Conservation (phyloP, 2,329 filamentous ascomycete species). For the Emmonsiellopsis sp. region DNA sequence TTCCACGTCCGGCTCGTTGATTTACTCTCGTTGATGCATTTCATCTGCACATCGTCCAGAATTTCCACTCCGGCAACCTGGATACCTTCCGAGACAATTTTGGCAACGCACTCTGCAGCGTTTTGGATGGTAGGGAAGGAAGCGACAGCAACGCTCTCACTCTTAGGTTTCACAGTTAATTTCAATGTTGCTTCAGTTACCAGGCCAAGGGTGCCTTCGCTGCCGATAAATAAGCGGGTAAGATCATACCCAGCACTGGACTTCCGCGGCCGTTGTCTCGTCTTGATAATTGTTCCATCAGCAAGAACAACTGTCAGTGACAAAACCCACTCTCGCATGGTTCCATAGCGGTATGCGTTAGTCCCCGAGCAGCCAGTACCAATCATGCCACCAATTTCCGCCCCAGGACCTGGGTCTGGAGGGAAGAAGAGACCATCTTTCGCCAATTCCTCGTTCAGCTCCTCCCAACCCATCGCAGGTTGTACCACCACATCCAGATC, state of each 20-base stretch:
- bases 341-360: conserved; percentile 86
- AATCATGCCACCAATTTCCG: conserved; percentile 72
- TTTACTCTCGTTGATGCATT: conserved; percentile 50
- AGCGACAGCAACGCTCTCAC: conserved; percentile 70
- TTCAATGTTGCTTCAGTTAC: conserved; percentile 88
- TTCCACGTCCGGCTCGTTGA: conserved; percentile 49
- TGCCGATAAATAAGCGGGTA: conserved; percentile 80
- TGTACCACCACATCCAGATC: conserved; percentile 70
- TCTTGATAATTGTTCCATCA: conserved; percentile 84
- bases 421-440: conserved; percentile 79
- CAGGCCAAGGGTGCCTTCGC: conserved; percentile 81
- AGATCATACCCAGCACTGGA: conserved; percentile 87
- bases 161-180: conserved; percentile 69
- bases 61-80: conserved; percentile 89
- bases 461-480: conserved; percentile 78
- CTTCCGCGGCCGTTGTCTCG: conserved; percentile 77
- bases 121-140: conserved; percentile 55
- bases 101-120: conserved; percentile 69
- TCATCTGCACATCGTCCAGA: conserved; percentile 84
- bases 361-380: conserved; percentile 55
- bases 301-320: conserved; percentile 79
- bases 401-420: conserved; percentile 80
- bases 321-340: conserved; percentile 90
- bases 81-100: conserved; percentile 70
- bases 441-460: conserved; percentile 66